Conservation (phyloP, 805 yeast genomes). For the Suhomyces faveliae region DNA sequence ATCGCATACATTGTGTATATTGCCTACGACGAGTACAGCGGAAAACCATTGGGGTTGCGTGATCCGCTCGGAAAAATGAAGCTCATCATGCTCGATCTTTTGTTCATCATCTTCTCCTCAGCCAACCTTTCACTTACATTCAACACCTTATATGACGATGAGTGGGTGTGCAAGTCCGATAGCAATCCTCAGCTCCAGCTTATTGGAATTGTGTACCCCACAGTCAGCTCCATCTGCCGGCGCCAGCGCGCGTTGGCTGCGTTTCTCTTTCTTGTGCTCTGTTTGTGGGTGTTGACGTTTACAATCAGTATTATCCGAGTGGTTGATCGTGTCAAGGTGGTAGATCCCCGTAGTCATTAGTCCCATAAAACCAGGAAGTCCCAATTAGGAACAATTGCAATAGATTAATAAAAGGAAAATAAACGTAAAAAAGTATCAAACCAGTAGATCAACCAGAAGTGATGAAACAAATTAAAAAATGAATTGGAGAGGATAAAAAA, state of each 20-base stretch:
- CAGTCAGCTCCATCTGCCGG: slow-evolving; percentile 59
- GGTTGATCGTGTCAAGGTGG: slow-evolving; percentile 56
- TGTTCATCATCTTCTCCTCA: slow-evolving; percentile 84
- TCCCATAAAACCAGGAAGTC: too few relatives aligned
- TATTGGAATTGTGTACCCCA: slow-evolving; percentile 24
- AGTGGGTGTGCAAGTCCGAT: slow-evolving; percentile 67
- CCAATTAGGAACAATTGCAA: slow-evolving; percentile 4
- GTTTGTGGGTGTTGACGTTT: slow-evolving; percentile 83
- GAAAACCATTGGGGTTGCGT: slow-evolving; percentile 88
- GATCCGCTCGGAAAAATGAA: slow-evolving; percentile 81
- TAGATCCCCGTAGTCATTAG: slow-evolving; percentile 2
- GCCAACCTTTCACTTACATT: slow-evolving; percentile 87
- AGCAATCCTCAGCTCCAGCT: slow-evolving; percentile 14
- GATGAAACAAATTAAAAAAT: too few relatives aligned
- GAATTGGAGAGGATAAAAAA: too few relatives aligned
- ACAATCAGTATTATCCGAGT: slow-evolving; percentile 80
- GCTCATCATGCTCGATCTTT: slow-evolving; percentile 74
- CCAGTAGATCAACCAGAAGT: too few relatives aligned
- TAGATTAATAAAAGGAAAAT: neutral
- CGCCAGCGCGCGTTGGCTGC: slow-evolving; percentile 78
- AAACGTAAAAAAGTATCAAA: too few relatives aligned
- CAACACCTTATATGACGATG: slow-evolving; percentile 72
- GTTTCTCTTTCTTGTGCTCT: slow-evolving; percentile 70
- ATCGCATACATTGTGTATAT: slow-evolving; percentile 75
- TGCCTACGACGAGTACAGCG: slow-evolving; percentile 86